Percentiles rank a stretch among this genome's conserved stretches.
phyloP scores from a whole-genome alignment of 2,329 filamentous ascomycete species.

The Botrytis paeoniae region DNA sequence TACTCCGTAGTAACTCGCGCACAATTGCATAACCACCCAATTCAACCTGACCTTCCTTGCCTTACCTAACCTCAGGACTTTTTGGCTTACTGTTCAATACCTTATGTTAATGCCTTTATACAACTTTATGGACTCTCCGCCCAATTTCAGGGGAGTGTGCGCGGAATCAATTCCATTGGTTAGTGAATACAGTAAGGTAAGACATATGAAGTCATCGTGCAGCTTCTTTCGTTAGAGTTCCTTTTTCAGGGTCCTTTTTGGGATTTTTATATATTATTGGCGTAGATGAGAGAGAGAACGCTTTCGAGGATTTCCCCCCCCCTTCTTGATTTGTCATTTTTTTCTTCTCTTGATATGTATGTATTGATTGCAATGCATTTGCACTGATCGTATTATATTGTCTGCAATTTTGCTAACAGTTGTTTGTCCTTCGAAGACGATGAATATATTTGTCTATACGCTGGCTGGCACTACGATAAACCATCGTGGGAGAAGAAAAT shows the following conservation, averaged over 20 bases:
- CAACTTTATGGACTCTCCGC: neutral
- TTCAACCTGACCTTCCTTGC: no score
- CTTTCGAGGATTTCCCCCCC: neutral
- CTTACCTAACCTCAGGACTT: neutral
- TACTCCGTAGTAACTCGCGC: no score
- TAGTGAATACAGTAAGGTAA: neutral
- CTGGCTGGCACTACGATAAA: neutral
- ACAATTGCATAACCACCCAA: neutral
- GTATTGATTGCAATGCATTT: neutral
- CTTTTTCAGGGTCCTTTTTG: conserved; percentile 3
- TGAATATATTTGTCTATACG: neutral
- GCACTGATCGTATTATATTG: neutral
- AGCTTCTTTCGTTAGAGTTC: neutral
- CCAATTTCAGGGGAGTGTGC: neutral
- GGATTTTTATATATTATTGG: neutral
- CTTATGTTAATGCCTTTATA: neutral
- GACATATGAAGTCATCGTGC: conserved; percentile 4
- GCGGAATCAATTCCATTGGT: neutral
- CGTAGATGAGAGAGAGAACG: neutral
- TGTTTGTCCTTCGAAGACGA: neutral
- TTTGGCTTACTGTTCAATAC: neutral
- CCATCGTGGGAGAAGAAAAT: neutral
- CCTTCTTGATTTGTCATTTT: neutral
- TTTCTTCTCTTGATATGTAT: neutral
- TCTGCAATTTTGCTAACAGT: neutral